Evolutionary conservation across 257 asterid genomes (phyloP).

Genomic region (Penstemon eatonii): DNA sequence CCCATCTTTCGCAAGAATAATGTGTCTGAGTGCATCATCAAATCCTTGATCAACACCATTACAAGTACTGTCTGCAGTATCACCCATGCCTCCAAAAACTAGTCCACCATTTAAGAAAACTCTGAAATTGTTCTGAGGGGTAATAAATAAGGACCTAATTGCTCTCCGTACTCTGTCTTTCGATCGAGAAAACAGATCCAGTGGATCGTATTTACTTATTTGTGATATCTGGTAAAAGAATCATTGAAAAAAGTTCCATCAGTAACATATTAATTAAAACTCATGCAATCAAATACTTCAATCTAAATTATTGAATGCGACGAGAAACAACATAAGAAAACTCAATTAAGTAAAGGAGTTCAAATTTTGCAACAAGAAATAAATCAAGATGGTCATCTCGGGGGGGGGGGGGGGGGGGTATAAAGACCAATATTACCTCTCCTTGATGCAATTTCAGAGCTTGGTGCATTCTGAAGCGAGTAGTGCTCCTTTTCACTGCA

Average conservation of each 20-base stretch:
- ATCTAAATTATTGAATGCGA: slow-evolving; percentile 13
- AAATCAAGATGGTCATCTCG: slow-evolving; percentile 7
- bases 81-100: slow-evolving; percentile 78
- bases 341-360: slow-evolving; percentile 10
- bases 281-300: slow-evolving; percentile 5
- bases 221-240: slow-evolving; percentile 58
- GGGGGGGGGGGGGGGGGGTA: background rate
- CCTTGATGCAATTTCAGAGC: slow-evolving; percentile 69
- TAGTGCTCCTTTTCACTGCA: slow-evolving; percentile 59
- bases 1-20: slow-evolving; percentile 65
- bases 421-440: slow-evolving; percentile 43
- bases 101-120: slow-evolving; percentile 85
- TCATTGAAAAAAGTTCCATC: slow-evolving; percentile 29
- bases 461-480: slow-evolving; percentile 94
- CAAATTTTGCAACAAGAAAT: slow-evolving; percentile 21
- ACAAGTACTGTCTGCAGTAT: slow-evolving; percentile 46
- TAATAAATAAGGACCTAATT: slow-evolving; percentile 55
- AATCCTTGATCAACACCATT: slow-evolving; percentile 50
- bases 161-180: slow-evolving; percentile 70
- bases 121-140: slow-evolving; percentile 94
- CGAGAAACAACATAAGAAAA: slow-evolving; percentile 2
- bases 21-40: slow-evolving; percentile 57
- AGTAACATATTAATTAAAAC: slow-evolving; percentile 16
- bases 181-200: slow-evolving; percentile 85
- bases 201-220: slow-evolving; percentile 82